Evolutionary conservation across 257 asterid genomes (phyloP), one percentile per base, ranked within the genome.

Genomic region (Agastache rugosa): DNA sequence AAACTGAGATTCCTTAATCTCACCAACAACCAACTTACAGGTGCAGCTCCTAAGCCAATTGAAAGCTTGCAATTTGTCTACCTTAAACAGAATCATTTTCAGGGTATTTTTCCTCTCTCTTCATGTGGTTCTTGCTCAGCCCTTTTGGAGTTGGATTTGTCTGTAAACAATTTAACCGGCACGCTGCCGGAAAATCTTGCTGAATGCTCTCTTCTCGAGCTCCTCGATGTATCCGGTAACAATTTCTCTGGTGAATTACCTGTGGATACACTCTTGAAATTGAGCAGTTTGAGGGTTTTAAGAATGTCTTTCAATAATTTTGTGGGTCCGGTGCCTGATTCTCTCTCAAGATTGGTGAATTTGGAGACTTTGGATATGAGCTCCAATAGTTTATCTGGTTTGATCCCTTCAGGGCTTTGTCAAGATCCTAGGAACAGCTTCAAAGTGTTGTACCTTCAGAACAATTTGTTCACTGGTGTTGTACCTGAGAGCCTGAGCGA

Each of bases 341-440:
- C 97, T n/a, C 68, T 90, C 42, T 88, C 92, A 42, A 77, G 71
- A 42, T 35, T 88, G 79, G 83, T 73, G 22, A 78, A 58, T 69
- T 72, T 93, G 78, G 96, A 90, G 87, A 82, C 80, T 62, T 82
- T 93, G 63, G 98, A 93, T 83, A 75, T 87, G 88, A 88, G 97
- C 80, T 90, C 97, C 71, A 93, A 93, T 73, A 87, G 75, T 68
- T 31, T 93, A 4, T 79, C 90, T 23, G 97, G 98, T n/a, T 23
- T 47, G 72, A 82, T 93, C 54, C 98, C 97, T 54, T 71, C 84
- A 44, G 87, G 86, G 83, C 85, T 93, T 20, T 93, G 98, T 44
- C 81, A 73, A 59, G 88, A 83, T 75, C 82, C 90, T 25, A 45
- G 80, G 50, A 85, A 76, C 80, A 85, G 78, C 76, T 82, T 91